Base-by-base conservation (phyloP, 1,284 basidiomycete species). In the Coniophora puteana region DNA sequence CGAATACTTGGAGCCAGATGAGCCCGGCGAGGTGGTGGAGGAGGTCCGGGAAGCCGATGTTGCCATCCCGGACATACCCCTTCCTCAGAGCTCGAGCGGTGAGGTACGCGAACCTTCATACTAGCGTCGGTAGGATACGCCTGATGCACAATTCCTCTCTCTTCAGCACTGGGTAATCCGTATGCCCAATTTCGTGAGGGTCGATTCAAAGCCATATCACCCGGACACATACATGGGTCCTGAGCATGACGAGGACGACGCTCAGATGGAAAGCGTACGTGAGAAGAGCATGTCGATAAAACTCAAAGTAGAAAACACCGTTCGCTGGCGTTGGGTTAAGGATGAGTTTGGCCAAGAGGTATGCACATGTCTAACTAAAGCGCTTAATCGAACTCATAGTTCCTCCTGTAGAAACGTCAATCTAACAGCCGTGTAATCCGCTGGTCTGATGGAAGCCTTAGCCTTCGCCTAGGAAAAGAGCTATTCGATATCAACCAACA, bases 391-490 rank as follows among this genome's bases (percentile, higher is more conserved):
- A 24, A 27, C 27, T 34, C 27, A 17, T 38, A 17, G 36, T 42
- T 46, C 26, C 25, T 30, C 28, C 36, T 44, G 16, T 58, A 91
- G 83, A 68, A 69, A 52, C 77, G 83, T 48, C 84, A 93, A 68
- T 91, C 90, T 8, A 96, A 96, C 58, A 79, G 83, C 48, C 84
- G 92, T 13, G 72, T 94, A 27, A 80, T 96, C 41, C 80, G 84
- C 7, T 96, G 93, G 93, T 94, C 90, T 17, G 93, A 96, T 57
- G 93, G 93, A 20, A 77, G 85, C 12, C 68, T 90, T 49, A 93
- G 89, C 53, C 74, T 96, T 26, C 83, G 89, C 50, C 70, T 96
- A 41, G 93, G 93, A 37, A 86, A 86, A 61, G 93, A 96, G 56
- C 71, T 93, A 5, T 94, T 93, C 61, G 92, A 96, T 65, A 83